Evolutionary conservation across 2,329 filamentous ascomycete species (phyloP), one percentile per base, ranked within the genome.

Genomic region (Bipolaris victoriae): DNA sequence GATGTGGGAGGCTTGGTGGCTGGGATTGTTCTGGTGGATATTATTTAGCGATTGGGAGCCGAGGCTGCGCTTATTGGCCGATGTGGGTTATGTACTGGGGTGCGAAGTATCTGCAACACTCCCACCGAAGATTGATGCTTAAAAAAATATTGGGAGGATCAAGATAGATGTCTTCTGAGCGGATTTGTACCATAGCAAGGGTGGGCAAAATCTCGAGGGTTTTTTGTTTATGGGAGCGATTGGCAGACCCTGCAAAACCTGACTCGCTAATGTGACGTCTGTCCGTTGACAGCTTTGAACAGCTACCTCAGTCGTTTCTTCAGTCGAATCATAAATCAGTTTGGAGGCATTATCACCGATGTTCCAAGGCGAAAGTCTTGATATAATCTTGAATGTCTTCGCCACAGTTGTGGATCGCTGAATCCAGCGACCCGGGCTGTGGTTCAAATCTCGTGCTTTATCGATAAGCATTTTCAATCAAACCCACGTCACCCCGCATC

Each of bases 41-140:
- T 64, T 66, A 47, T 61, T 60, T 57, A 60, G 60, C 60, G 57
- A 53, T 37, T 49, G 39, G 50, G 58, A 67, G 55, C 67, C 67
- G 67, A 70, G 57, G 40, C 47, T 47, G 50, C 54, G 62, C 45
- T 51, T 55, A 68, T 70, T 70, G 68, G 68, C 48, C 58, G 43
- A 24, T 41, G 44, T 45, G 49, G 57, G 53, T 29, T 46, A 49
- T 29, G 39, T 41, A 39, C 54, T 52, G 43, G 49, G 54, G 29
- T 48, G 10, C 10, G 44, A 49, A 52, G 45, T 47, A 15, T 49
- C 29, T 48, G 52, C 41, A 36, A 35, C 44, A 24, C 39, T 45
- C 4, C 7, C 22, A 37, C 22, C 22, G 9, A 29, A 16, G n/a
- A 31, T 31, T 13, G 31, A 5, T 20, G 10, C n/a, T 15, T 15